Percentiles rank a stretch among this genome's conserved stretches.
Evolutionary conservation across 1,139 yeast species (phyloP).

Genomic region (Tardiomyces digboiensis): DNA sequence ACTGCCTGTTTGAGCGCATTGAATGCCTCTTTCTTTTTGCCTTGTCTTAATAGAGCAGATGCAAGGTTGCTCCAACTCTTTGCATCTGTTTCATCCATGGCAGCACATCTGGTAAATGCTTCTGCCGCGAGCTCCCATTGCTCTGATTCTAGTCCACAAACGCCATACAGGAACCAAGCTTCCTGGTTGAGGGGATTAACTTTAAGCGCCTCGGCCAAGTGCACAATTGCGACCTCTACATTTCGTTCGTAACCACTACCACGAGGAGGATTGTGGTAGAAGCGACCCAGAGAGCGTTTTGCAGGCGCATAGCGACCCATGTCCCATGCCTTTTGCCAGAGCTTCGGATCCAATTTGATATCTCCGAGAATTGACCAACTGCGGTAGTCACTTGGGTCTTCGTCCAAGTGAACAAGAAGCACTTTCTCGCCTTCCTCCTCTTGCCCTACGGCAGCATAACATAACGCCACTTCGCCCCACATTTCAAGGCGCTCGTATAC

Average conservation of each 20-base stretch:
- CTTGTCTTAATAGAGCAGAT: conserved; percentile 58
- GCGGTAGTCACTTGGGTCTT: conserved; percentile 56
- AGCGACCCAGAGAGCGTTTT: conserved; percentile 71
- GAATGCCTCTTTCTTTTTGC: conserved; percentile 67
- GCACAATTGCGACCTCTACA: conserved; percentile 46
- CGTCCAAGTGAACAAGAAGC: conserved; percentile 42
- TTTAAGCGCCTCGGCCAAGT: conserved; percentile 65
- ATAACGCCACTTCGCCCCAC: conserved; percentile 79
- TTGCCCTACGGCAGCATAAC: conserved; percentile 82
- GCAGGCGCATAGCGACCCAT: conserved; percentile 78
- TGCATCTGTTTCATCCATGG: conserved; percentile 74
- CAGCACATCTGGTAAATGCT: conserved; percentile 87
- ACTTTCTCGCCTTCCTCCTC: conserved; percentile 57
- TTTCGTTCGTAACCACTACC: conserved; percentile 44
- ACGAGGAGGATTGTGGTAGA: conserved; percentile 57
- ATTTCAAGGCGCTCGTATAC: conserved; percentile 74
- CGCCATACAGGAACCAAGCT: conserved; percentile 92
- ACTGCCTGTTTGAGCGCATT: conserved; percentile 76
- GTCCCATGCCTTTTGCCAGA: conserved; percentile 88
- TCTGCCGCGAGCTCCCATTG: conserved; percentile 79
- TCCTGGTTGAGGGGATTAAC: conserved; percentile 71
- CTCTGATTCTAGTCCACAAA: conserved; percentile 69
- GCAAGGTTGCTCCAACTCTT: conserved; percentile 95
- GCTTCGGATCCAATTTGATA: conserved; percentile 60
- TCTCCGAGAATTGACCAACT: conserved; percentile 85